Percentiles rank a stretch among this genome's conserved stretches.
These are phyloP conservation scores for Yamadazyma siamensis DNA, from an alignment of 1,139 yeast genomes.

Conservation along the genomic window DNA sequence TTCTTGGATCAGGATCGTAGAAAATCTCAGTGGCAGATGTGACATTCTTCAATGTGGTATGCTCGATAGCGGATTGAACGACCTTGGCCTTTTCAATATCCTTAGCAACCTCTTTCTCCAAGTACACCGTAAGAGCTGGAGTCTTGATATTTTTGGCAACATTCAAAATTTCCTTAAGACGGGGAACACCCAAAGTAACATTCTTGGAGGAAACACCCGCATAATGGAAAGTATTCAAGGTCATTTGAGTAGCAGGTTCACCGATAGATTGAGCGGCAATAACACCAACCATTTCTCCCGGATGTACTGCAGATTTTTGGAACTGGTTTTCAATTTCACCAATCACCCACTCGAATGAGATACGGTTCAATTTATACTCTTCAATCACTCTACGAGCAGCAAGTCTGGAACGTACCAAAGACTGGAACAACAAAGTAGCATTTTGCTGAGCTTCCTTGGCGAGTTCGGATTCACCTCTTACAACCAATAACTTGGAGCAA, in stretches of 20 bases:
- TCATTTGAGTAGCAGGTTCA: conserved; percentile 99
- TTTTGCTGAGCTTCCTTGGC: conserved; percentile 86
- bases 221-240: conserved; percentile 98
- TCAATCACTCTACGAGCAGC: conserved; percentile 89
- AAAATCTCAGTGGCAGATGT: conserved; percentile 96
- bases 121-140: conserved; percentile 93
- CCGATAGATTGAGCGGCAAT: conserved; percentile 99
- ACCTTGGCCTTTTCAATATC: conserved; percentile 94
- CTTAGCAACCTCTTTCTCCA: conserved; percentile 73
- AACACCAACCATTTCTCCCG: conserved; percentile 99
- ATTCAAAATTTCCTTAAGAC: conserved; percentile 97
- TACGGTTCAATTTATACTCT: conserved; percentile 79
- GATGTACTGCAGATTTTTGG: conserved; percentile 89
- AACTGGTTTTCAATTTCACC: conserved; percentile 94
- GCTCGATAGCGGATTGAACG: conserved; percentile 95
- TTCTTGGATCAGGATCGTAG: conserved; percentile 97
- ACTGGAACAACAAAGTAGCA: conserved; percentile 87
- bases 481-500: conserved; percentile 64
- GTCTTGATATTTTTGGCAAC: conserved; percentile 98
- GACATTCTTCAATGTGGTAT: conserved; percentile 89
- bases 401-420: conserved; percentile 86
- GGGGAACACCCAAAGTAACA: conserved; percentile 98
- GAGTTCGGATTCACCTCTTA: conserved; percentile 78
- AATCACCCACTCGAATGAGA: conserved; percentile 92
- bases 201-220: conserved; percentile 99